Evolutionary conservation across 768 basidiomycete species (phyloP), one percentile per base, ranked within the genome.

Genomic region (Tricholoma sp.): DNA sequence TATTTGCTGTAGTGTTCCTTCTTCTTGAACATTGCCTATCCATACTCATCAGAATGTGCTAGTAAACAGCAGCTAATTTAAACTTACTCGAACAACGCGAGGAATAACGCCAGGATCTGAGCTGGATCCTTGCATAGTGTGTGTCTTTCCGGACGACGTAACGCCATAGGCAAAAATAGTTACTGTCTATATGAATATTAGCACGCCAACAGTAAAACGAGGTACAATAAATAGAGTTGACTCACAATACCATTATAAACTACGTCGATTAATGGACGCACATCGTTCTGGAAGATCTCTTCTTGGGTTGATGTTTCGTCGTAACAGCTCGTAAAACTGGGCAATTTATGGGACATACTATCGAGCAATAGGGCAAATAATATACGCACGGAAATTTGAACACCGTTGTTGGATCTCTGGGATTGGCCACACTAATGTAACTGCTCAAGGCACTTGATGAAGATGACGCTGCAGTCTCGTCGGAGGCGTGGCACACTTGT

Each of bases 121-220:
- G 36, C 71, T 78, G 6, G 78, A 84, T 36, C 93, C 93, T 72
- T 94, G 92, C 90, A 96, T 95, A 0, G 94, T 96, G 68, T 93
- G 84, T 0, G 92, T 95, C 75, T 94, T 94, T 15, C 92, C 93
- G 5, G 89, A 91, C 1, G 90, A 92, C 9, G 91, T 94, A 11
- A 94, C 91, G 6, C 93, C 93, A 70, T 94, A 94, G 1, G 91
- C 89, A 60, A 94, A 94, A 13, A 94, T 84, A 9, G 91, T 94
- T 3, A 91, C 85, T 0, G 88, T 92, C 89, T 91, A 54, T 17
- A 15, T 13, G 18, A 31, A 10, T 28, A 54, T 13, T 47, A 37
- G 64, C n/a, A 60, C 52, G 53, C 20, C 6, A 6, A 18, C 15
- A 3, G 10, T 32, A 51, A 41, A 18, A 42, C 9, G 17, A 42